Evolutionary conservation across 2,329 filamentous ascomycete species (phyloP).

Genomic region (Penicillium vulpinum): DNA sequence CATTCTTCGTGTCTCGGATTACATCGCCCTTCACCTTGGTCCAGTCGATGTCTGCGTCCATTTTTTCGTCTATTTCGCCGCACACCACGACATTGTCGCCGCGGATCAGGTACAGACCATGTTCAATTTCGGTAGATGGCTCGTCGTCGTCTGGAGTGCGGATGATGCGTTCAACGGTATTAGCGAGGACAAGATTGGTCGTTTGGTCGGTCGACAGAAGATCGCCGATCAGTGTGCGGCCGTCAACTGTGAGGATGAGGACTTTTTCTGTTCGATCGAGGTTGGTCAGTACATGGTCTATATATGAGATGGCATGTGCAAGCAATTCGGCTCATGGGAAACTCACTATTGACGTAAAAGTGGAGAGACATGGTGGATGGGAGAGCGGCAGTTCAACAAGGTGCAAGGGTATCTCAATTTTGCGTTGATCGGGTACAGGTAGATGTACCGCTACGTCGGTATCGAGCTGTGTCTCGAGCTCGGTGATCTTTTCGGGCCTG

Average conservation of each 20-base stretch:
- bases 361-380: slow-evolving; percentile 53
- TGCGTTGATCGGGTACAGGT: neutral
- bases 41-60: slow-evolving; percentile 93
- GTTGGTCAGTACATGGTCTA: slow-evolving; percentile 1
- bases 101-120: slow-evolving; percentile 87
- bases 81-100: slow-evolving; percentile 93
- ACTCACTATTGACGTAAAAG: slow-evolving; percentile 55
- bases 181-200: slow-evolving; percentile 85
- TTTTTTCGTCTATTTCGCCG: slow-evolving; percentile 82
- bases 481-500: neutral
- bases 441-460: neutral
- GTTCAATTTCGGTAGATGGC: slow-evolving; percentile 73
- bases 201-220: slow-evolving; percentile 85
- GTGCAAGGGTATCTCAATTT: neutral
- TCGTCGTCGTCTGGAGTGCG: slow-evolving; percentile 80
- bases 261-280: slow-evolving; percentile 69
- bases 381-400: neutral
- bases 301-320: neutral
- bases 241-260: slow-evolving; percentile 86
- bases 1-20: slow-evolving; percentile 82
- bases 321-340: neutral
- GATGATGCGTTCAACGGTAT: slow-evolving; percentile 87
- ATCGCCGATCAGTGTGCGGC: slow-evolving; percentile 78
- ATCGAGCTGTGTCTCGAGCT: neutral
- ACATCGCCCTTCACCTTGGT: slow-evolving; percentile 79